Conservation (phyloP, 2,329 filamentous ascomycete genomes). For the Onygenales sp. region DNA sequence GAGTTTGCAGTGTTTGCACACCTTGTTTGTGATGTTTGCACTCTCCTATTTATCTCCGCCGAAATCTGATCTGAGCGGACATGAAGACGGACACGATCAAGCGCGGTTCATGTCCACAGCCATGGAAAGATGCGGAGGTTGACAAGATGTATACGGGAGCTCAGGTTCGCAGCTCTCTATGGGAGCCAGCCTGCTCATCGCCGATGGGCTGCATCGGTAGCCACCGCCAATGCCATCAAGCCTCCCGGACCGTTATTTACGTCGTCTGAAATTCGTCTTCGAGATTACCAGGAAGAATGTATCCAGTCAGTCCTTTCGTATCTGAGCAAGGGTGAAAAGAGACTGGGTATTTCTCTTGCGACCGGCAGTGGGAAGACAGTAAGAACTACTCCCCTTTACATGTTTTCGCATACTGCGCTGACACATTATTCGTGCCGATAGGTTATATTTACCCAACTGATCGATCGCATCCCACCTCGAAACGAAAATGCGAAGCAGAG, state of each 20-base stretch:
- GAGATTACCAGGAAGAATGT: constrained; percentile 84
- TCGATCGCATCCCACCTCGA: constrained; percentile 59
- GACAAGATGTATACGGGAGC: constrained; percentile 19
- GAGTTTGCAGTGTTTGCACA: constrained; percentile 9
- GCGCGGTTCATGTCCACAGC: background rate
- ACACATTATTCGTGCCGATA: constrained; percentile 23
- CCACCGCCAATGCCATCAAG: constrained; percentile 4
- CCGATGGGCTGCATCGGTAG: constrained; percentile 16
- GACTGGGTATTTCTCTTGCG: constrained; percentile 74
- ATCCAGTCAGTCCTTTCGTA: constrained; percentile 70
- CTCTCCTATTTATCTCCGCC: constrained; percentile 12
- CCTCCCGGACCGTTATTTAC: constrained; percentile 6
- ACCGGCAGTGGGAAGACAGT: constrained; percentile 87
- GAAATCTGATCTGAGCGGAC: no score
- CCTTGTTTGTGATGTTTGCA: constrained; percentile 24
- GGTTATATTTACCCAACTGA: constrained; percentile 95
- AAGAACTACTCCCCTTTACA: constrained; percentile 17
- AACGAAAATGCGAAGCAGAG: constrained; percentile 59
- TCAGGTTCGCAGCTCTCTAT: background rate
- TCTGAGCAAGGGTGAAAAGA: constrained; percentile 60
- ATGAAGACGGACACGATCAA: background rate
- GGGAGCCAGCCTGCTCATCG: background rate
- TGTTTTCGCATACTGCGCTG: constrained; percentile 1
- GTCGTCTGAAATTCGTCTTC: constrained; percentile 48
- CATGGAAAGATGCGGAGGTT: constrained; percentile 16